Conservation (phyloP, 164 flowering plant genomes). For the Stephania japonica region DNA sequence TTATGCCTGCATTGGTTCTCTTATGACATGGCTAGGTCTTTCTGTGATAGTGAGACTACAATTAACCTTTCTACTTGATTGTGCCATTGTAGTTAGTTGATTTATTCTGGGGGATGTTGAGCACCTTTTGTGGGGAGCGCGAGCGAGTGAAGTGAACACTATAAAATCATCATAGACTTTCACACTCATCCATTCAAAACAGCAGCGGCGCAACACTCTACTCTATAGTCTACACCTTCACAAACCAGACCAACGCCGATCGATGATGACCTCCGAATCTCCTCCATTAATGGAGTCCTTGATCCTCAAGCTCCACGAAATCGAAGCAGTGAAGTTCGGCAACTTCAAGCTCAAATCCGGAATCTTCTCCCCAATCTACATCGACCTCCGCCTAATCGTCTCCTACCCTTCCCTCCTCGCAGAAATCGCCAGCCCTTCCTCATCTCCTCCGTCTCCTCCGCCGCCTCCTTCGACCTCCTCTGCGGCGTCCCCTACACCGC, state of each 20-base stretch:
- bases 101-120: too few relatives aligned
- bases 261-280: background rate
- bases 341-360: slow-evolving; percentile 91
- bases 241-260: background rate
- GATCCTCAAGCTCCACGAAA: slow-evolving; percentile 73
- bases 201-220: too few relatives aligned
- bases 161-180: too few relatives aligned
- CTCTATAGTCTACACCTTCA: too few relatives aligned
- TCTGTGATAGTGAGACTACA: too few relatives aligned
- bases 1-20: too few relatives aligned
- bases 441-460: slow-evolving; percentile 43
- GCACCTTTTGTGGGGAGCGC: too few relatives aligned
- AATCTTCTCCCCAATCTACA: slow-evolving; percentile 84
- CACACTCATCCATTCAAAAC: too few relatives aligned
- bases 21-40: too few relatives aligned
- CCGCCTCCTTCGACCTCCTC: slow-evolving; percentile 51
- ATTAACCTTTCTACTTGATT: too few relatives aligned
- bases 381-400: slow-evolving; percentile 92
- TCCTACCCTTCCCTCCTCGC: slow-evolving; percentile 85
- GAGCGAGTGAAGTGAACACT: too few relatives aligned
- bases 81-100: too few relatives aligned
- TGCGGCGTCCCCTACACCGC: slow-evolving; percentile 99
- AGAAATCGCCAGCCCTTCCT: slow-evolving; percentile 61
- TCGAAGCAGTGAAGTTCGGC: slow-evolving; percentile 91
- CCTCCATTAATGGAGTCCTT: slow-evolving; percentile 57